Percentiles rank a stretch among this genome's conserved stretches.
phyloP scores from a whole-genome alignment of 768 basidiomycete species.

The Lepiota venenata region DNA sequence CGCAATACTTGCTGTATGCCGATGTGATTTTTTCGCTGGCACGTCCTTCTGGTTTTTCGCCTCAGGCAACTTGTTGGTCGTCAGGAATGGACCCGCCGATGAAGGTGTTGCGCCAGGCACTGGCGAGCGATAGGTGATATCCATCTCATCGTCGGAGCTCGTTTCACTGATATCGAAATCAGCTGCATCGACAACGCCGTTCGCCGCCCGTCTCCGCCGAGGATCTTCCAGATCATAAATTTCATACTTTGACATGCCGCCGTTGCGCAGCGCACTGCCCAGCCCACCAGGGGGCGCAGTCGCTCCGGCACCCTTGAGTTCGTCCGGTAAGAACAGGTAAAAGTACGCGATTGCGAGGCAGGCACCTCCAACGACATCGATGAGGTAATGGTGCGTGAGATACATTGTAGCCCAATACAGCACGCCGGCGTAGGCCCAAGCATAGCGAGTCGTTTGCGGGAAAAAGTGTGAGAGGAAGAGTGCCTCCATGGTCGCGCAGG shows the following conservation, averaged over 20 bases:
- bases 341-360: constrained; percentile 87
- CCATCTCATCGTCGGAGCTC: constrained; percentile 63
- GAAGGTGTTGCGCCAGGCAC: constrained; percentile 30
- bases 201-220: constrained; percentile 24
- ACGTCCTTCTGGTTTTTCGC: constrained; percentile 2
- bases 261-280: background rate
- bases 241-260: constrained; percentile 55
- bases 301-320: constrained; percentile 57
- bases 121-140: constrained; percentile 71
- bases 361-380: constrained; percentile 93
- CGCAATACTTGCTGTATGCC: constrained; percentile 82
- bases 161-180: constrained; percentile 56
- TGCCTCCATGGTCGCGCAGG: constrained; percentile 86
- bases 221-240: constrained; percentile 75
- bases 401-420: constrained; percentile 99
- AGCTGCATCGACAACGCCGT: constrained; percentile 31
- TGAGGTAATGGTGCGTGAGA: constrained; percentile 96
- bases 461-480: constrained; percentile 96
- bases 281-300: constrained; percentile 38
- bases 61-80: no score
- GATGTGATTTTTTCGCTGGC: constrained; percentile 37
- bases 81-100: constrained; percentile 20
- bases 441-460: constrained; percentile 61
- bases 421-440: constrained; percentile 81
- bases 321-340: constrained; percentile 84